Conservation (phyloP, 441 rosid species). For the Jatropha multifida region DNA sequence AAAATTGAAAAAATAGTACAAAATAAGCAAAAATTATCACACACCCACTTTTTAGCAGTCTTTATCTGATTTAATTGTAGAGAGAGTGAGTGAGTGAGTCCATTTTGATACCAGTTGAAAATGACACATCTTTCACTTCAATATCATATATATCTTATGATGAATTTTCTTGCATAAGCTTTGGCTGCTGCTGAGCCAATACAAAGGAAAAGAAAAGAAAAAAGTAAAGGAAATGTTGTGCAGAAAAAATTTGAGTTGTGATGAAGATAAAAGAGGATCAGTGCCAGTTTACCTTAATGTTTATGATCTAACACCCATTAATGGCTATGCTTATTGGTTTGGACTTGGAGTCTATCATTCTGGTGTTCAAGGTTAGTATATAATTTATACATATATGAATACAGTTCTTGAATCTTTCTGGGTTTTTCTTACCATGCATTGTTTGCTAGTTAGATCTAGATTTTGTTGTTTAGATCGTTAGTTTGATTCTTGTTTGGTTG, state of each 20-base stretch:
- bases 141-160: not conserved
- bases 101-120: conserved; percentile 11
- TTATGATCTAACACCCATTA: conserved; percentile 89
- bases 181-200: not conserved
- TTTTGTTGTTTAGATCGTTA: not conserved
- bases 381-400: no score
- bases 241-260: conserved; percentile 46
- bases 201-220: not conserved
- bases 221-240: conserved; percentile 40
- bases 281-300: conserved; percentile 90
- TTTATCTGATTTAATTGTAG: not conserved
- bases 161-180: conserved; percentile 10
- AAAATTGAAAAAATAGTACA: not conserved
- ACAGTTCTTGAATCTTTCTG: not conserved
- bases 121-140: conserved; percentile 11
- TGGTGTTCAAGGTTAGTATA: conserved; percentile 83
- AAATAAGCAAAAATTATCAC: not conserved
- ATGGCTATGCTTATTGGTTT: conserved; percentile 95
- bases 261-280: conserved; percentile 52
- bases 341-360: conserved; percentile 98
- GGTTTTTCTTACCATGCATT: not conserved
- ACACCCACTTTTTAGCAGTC: not conserved
- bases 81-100: conserved; percentile 10
- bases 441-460: conserved; percentile 22
- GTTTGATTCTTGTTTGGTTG: conserved; percentile 11